Base-by-base conservation (phyloP, 129 eudicot species). In the Heracleum sosnowskyi region DNA sequence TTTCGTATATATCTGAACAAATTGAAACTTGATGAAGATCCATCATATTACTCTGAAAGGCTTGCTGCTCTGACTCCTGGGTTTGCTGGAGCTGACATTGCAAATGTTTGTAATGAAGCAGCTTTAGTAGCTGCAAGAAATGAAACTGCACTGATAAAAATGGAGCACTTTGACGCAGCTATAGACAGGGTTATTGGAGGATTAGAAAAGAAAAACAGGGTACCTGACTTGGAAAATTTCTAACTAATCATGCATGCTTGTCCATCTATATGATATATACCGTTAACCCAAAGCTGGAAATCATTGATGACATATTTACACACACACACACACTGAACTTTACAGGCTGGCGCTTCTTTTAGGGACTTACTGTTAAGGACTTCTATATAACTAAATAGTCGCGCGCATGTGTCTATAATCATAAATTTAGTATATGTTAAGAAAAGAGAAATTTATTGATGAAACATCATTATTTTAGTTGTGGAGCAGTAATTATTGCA, bases 61-160 rank as follows among this genome's bases (percentile, higher is more conserved):
- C 90, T 92, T 70, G 91, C 97, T 66, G 97, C 89, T 69, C 85
- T 92, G 76, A 90, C 96, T 66, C 97, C 97, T 77, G 97, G 97
- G 68, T 90, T 92, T 84, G 90, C 93, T 57, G 97, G 97, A 73
- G 97, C 97, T 1, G 97, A 92, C 66, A 92, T 92, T 64, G 96
- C 96, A 28, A 92, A 92, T 90, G 96, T 90, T 74, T 92, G 97
- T 72, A 92, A 92, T 76, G 96, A 92, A 82, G 96, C 93, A 35
- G 97, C 97, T 26, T 76, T 90, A 36, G 87, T 92, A 73, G 93
- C 97, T 60, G 96, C 91, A 18, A 86, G 97, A 84, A 80, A 66
- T 35, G 96, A 90, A 82, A 82, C 85, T 70, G 20, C 83, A 68
- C 31, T 79, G 36, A 84, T 92, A 47, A 84, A 84, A 17, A 90